These are phyloP conservation scores for Lantana camara DNA, from an alignment of 257 asterid genomes.

Conservation along the genomic window DNA sequence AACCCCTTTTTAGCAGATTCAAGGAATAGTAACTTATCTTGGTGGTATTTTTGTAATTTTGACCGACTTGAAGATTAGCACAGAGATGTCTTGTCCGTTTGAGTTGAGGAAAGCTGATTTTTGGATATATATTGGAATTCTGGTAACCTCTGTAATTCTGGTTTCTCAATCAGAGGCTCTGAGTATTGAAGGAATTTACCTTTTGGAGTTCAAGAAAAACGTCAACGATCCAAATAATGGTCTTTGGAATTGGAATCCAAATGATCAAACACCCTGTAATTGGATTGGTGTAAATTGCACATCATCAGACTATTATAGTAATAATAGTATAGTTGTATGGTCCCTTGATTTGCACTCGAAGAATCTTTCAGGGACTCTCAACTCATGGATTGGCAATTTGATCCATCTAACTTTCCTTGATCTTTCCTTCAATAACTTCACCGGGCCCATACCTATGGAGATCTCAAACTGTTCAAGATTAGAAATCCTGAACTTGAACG, in stretches of 20 bases:
- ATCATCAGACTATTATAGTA: neutral
- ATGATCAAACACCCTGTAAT: slow-evolving; percentile 68
- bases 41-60: slow-evolving; percentile 20
- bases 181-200: slow-evolving; percentile 65
- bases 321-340: slow-evolving; percentile 49
- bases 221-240: slow-evolving; percentile 45
- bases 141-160: slow-evolving; percentile 36
- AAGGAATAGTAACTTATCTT: slow-evolving; percentile 21
- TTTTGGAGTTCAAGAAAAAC: slow-evolving; percentile 66
- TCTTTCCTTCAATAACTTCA: slow-evolving; percentile 62
- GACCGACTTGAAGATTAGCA: slow-evolving; percentile 31
- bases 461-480: slow-evolving; percentile 58
- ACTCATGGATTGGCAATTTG: slow-evolving; percentile 57
- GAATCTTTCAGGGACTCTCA: slow-evolving; percentile 75
- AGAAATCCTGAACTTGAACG: slow-evolving; percentile 52
- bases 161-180: slow-evolving; percentile 50
- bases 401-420: slow-evolving; percentile 53
- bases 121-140: slow-evolving; percentile 40
- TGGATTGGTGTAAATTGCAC: slow-evolving; percentile 88
- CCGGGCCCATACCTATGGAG: slow-evolving; percentile 72
- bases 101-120: slow-evolving; percentile 41
- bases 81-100: slow-evolving; percentile 46
- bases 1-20: slow-evolving; percentile 11
- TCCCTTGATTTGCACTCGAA: slow-evolving; percentile 55
- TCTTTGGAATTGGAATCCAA: slow-evolving; percentile 69